Evolutionary conservation across 139 green algal genomes (phyloP), one percentile per base, ranked within the genome.

Genomic region (Limnomonas spitsbergensis): DNA sequence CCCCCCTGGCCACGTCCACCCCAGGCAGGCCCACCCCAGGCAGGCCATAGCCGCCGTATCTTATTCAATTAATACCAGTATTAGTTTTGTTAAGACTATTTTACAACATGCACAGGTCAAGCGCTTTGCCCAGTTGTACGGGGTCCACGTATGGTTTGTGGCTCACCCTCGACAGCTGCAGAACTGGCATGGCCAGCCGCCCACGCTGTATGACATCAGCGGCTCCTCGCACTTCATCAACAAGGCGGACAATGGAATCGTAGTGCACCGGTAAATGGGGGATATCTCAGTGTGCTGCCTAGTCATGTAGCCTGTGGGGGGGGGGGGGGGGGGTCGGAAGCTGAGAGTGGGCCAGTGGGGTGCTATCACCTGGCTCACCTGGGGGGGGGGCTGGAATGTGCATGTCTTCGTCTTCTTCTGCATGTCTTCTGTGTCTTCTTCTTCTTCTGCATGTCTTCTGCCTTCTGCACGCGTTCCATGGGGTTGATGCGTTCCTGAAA

Each of bases 91-190:
- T n/a, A n/a, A n/a, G n/a, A n/a, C n/a, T n/a, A n/a, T n/a, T n/a
- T n/a, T n/a, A n/a, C n/a, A n/a, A n/a, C n/a, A 20, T 61, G 47
- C 68, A 32, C 68, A 74, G 68, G 36, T 74, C 20, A 74, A 74
- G 68, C 68, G 68, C 68, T 74, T 74, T 74, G 90, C 90, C 1
- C 85, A 96, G 88, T 85, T 89, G 53, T 80, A 96, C 83, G 83
- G 91, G 35, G 92, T 95, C 54, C 95, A 99, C 81, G 95, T 99
- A 27, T 99, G 94, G 94, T 94, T 99, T 81, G 95, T 99, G 38
- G 95, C 94, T 35, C 95, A 99, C 86, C 95, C 95, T 0, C 82
- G 89, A 14, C 91, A 96, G 83, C 74, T 97, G 79, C 81, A 80
- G 26, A 81, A 93, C 38, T 98, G 94, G 94, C 82, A 84, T 47